phyloP scores from a whole-genome alignment of 139 green algal genomes.

The Penium margaritaceum region DNA sequence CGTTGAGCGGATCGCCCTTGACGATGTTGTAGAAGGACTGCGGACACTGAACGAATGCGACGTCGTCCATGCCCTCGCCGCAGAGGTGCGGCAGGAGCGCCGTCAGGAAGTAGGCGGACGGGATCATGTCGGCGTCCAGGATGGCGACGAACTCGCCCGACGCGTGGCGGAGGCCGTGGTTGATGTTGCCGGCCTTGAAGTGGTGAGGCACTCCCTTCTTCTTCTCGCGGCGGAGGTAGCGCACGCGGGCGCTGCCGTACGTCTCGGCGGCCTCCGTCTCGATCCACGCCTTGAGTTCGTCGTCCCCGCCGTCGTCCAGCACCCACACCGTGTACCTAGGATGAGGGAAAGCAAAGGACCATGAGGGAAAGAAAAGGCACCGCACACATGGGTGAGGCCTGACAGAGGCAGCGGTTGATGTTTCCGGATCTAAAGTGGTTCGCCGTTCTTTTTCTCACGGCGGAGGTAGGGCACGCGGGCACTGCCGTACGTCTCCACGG shows the following conservation, averaged over 20 bases:
- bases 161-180: slow-evolving; percentile 25
- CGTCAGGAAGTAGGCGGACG: slow-evolving; percentile 5
- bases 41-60: slow-evolving; percentile 40
- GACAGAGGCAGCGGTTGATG: too few relatives aligned
- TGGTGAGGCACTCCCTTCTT: slow-evolving; percentile 42
- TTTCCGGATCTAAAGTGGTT: too few relatives aligned
- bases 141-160: slow-evolving; percentile 35
- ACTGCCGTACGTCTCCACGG: not conserved
- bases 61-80: slow-evolving; percentile 1
- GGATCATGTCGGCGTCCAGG: slow-evolving; percentile 35
- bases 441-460: too few relatives aligned
- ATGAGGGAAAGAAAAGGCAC: too few relatives aligned
- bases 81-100: slow-evolving; percentile 23
- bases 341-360: too few relatives aligned
- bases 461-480: too few relatives aligned
- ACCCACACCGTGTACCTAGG: slow-evolving; percentile 34
- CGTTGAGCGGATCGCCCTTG: slow-evolving; percentile 28
- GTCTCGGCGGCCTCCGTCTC: not conserved
- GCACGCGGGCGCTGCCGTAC: slow-evolving; percentile 9
- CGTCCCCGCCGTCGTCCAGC: slow-evolving; percentile 28
- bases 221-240: slow-evolving; percentile 33
- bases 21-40: slow-evolving; percentile 44
- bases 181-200: slow-evolving; percentile 42
- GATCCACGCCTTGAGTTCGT: slow-evolving; percentile 26
- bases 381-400: too few relatives aligned